Evolutionary conservation across 345 rosid species (phyloP).

Genomic region (Camelina laxa): DNA sequence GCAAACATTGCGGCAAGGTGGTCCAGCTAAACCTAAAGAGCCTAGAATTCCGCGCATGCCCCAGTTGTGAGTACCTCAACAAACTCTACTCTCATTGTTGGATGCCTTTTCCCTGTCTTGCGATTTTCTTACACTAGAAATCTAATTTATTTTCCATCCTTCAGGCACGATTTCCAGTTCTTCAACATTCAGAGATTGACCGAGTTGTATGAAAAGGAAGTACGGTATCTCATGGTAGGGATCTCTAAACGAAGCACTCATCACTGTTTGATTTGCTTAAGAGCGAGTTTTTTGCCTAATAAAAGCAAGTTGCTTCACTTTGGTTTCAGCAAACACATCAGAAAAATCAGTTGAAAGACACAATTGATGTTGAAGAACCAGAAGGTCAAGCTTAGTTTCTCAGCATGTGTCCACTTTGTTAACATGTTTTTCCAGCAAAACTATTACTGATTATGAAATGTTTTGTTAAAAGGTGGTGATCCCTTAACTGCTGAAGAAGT

Average conservation of each 20-base stretch:
- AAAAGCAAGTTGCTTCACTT: constrained; percentile 12
- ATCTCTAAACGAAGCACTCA: constrained; percentile 16
- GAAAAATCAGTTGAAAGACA: constrained; percentile 91
- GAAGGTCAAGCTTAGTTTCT: constrained; percentile 66
- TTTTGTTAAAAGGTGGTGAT: constrained; percentile 70
- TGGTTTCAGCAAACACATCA: constrained; percentile 90
- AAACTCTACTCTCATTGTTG: constrained; percentile 2
- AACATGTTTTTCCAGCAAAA: constrained; percentile 1
- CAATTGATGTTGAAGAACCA: constrained; percentile 96
- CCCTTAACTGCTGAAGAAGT: constrained; percentile 96
- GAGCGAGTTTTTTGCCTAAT: not conserved
- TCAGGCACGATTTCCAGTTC: constrained; percentile 98
- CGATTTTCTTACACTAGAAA: constrained; percentile 13
- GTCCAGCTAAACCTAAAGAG: constrained; percentile 88
- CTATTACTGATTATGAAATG: constrained; percentile 37
- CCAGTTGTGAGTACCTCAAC: constrained; percentile 65
- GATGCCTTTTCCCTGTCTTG: constrained; percentile 11
- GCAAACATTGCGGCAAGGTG: constrained; percentile 97
- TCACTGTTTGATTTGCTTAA: constrained; percentile 5
- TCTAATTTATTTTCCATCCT: constrained; percentile 18
- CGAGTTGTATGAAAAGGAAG: constrained; percentile 98
- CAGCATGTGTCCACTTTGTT: constrained; percentile 7
- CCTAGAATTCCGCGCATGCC: constrained; percentile 99
- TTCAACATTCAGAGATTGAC: constrained; percentile 94
- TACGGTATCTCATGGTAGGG: constrained; percentile 93